Evolutionary conservation across 768 basidiomycete genomes (phyloP), one percentile per base, ranked within the genome.

Genomic region (Arthromyces matolae): DNA sequence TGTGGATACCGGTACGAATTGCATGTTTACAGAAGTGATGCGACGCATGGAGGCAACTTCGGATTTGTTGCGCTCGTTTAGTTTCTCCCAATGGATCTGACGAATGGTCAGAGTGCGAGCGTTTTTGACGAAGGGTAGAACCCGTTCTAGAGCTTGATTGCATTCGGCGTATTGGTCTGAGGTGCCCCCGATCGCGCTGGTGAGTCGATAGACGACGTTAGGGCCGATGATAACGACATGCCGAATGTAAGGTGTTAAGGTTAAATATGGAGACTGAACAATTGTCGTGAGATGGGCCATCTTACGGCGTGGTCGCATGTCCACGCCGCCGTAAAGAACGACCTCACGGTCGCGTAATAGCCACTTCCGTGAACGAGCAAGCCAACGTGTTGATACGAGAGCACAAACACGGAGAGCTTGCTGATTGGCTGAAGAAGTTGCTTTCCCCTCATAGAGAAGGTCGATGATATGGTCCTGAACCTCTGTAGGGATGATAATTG

Each of bases 401-500:
- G 22, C 25, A 24, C 42, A 32, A 3, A 20, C 22, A 24, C 6
- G 18, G 5, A 42, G 42, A 2, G 29, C 16, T 18, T 29, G 10
- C 2, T 24, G 28, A 16, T n/a, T 31, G 5, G 29, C 28, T 6
- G 18, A 19, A 2, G 40, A 28, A 6, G 9, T 28, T 5, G 4
- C 9, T 8, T 42, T 19, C 22, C 28, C n/a, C 12, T 32, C 42
- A 31, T 42, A 16, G 12, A 42, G n/a, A 3, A 16, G 42, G 42
- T 42, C 42, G 16, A 42, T 42, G 18, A 41, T 41, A 8, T 23
- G 14, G 40, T 41, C 40, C 14, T 41, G 40, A 13, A 41, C 25
- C 25, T 41, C 40, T 10, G 25, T 23, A 2, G 40, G 40, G 24
- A 41, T n/a, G 13, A 14, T 18, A 5, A 4, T 23, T 10, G 18